Evolutionary conservation across 768 basidiomycete genomes (phyloP).

Genomic region (Artomyces pyxidatus): DNA sequence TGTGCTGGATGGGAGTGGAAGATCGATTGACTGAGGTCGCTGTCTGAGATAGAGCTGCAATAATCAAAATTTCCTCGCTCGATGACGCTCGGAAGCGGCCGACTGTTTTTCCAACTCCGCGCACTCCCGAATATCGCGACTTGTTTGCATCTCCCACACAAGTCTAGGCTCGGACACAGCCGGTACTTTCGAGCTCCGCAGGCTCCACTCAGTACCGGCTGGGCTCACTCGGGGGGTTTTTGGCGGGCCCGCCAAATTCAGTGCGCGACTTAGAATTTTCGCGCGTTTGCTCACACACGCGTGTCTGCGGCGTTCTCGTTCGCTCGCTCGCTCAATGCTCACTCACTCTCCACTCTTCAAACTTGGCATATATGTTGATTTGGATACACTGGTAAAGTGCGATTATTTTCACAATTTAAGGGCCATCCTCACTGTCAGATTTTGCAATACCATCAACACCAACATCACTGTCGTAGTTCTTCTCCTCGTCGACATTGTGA

Average conservation of each 20-base stretch:
- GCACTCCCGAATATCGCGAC: too few species aligned
- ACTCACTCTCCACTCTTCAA: not conserved
- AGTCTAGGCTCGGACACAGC: not conserved
- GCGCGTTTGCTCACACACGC: not conserved
- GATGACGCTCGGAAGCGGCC: too few species aligned
- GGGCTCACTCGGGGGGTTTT: not conserved
- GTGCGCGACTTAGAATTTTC: not conserved
- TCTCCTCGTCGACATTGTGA: too few species aligned
- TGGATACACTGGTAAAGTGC: too few species aligned
- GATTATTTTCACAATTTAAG: too few species aligned
- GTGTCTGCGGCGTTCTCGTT: too few species aligned
- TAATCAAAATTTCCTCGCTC: not conserved
- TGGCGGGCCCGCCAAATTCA: not conserved
- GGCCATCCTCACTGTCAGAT: not conserved
- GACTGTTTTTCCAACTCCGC: too few species aligned
- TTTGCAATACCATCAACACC: not conserved
- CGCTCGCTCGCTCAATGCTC: not conserved
- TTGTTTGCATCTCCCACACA: not conserved
- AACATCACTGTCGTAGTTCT: not conserved
- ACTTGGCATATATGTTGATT: too few species aligned
- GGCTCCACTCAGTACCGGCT: not conserved
- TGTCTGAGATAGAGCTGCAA: not conserved
- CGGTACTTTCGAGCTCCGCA: not conserved
- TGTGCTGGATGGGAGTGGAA: not conserved
- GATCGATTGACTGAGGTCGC: constrained; percentile 1